Percentiles rank a stretch among this genome's conserved stretches.
phyloP scores from a whole-genome alignment of 257 asterid genomes.

The Nemophila menziesii region DNA sequence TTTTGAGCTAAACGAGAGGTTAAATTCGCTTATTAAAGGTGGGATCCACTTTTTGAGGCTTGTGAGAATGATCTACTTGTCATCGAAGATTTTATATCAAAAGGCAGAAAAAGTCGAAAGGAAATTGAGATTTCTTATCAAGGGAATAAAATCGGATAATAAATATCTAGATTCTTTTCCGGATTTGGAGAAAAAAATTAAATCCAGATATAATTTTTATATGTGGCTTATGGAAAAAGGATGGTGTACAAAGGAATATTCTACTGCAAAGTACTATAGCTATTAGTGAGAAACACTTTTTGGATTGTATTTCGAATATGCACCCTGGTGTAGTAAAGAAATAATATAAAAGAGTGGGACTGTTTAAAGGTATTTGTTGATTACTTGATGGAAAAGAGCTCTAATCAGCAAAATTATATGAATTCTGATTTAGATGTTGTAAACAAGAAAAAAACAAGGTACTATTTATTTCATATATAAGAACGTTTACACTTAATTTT shows the following conservation, averaged over 20 bases:
- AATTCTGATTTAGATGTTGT: too few relatives aligned
- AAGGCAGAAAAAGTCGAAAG: constrained; percentile 22
- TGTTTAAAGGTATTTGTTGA: too few relatives aligned
- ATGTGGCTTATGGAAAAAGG: constrained; percentile 48
- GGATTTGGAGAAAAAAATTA: constrained; percentile 48
- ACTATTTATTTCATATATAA: too few relatives aligned
- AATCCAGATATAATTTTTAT: constrained; percentile 46
- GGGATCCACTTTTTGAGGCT: constrained; percentile 45
- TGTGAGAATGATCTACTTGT: constrained; percentile 26
- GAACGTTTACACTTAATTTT: too few relatives aligned
- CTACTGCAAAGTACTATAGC: constrained; percentile 47
- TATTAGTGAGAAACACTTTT: constrained; percentile 39
- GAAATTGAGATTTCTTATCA: constrained; percentile 38
- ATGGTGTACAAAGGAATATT: constrained; percentile 24
- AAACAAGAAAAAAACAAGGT: too few relatives aligned
- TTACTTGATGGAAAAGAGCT: too few relatives aligned
- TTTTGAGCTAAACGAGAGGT: constrained; percentile 36
- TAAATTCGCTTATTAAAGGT: constrained; percentile 32
- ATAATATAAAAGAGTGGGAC: constrained; percentile 35
- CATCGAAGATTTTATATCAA: constrained; percentile 44
- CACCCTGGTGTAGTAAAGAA: constrained; percentile 29
- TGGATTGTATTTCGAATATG: constrained; percentile 35
- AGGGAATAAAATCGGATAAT: constrained; percentile 34
- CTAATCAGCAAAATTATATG: too few relatives aligned
- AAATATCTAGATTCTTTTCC: constrained; percentile 46